Percentiles rank a stretch among this genome's conserved stretches.
phyloP scores from a whole-genome alignment of 805 yeast genomes.

The Ogataea methanolica region DNA sequence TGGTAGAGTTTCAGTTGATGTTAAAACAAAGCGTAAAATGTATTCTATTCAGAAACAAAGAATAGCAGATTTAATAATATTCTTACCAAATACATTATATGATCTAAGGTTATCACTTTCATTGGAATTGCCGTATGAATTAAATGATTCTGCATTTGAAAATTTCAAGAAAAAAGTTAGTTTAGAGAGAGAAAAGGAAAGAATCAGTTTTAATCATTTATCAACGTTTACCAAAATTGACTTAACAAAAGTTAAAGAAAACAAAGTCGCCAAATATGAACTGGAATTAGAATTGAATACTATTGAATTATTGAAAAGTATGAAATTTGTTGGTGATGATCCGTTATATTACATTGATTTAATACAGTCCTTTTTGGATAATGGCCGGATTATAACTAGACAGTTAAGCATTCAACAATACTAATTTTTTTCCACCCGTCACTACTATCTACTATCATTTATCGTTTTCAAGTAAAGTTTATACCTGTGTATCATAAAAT shows the following conservation, averaged over 20 bases:
- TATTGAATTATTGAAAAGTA: constrained; percentile 27
- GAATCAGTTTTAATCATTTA: constrained; percentile 69
- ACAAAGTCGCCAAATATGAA: constrained; percentile 27
- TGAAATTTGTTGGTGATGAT: constrained; percentile 30
- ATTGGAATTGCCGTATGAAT: constrained; percentile 69
- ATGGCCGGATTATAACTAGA: constrained; percentile 34
- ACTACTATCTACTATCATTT: no score
- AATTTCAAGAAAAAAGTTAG: constrained; percentile 45
- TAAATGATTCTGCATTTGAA: constrained; percentile 46
- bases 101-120: constrained; percentile 76
- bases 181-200: constrained; percentile 61
- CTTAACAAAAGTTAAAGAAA: constrained; percentile 53
- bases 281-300: constrained; percentile 33
- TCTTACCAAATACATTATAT: constrained; percentile 70
- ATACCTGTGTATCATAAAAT: no score
- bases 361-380: constrained; percentile 42
- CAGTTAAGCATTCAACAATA: constrained; percentile 26
- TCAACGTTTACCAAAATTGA: constrained; percentile 72
- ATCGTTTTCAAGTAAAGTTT: no score
- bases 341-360: constrained; percentile 40
- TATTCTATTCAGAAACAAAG: constrained; percentile 71
- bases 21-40: constrained; percentile 59
- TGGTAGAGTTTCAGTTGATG: constrained; percentile 64
- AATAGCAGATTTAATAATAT: constrained; percentile 65
- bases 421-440: no score